Base-by-base conservation (phyloP, 2,329 filamentous ascomycete genomes). In the Arthrocladium fulminans region DNA sequence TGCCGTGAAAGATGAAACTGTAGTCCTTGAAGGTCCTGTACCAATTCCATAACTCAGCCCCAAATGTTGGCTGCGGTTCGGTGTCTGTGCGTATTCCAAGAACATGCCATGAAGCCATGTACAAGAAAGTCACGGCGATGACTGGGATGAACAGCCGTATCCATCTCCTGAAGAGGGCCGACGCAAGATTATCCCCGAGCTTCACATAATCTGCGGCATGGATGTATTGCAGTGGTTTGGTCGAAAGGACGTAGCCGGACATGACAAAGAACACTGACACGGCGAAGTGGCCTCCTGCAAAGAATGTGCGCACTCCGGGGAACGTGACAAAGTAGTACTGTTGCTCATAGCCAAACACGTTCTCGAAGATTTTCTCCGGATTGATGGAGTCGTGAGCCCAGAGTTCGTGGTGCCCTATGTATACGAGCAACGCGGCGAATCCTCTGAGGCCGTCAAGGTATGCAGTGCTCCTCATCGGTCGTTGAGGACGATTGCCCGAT, bases 371-470 rank as follows among this genome's bases (percentile, higher is more conserved):
- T 7, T 55, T 44, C 34, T 67, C 66, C 32, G 65, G 63, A 0
- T 59, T 57, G 1, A 52, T 60, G 23, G 61, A 63, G 49, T 60
- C 66, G 61, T 79, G 81, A 41, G 70, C 72, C 77, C 77, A 81
- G 2, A 78, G 61, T 54, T 75, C 63, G 59, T 82, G 73, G 61
- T 83, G 78, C 46, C 81, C 76, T 54, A 73, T 69, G 61, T 83
- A 84, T n/a, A 85, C 81, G 25, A 84, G 61, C 25, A 85, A 71
- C 2, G 81, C 79, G 3, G 80, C 80, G 53, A 84, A 82, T 2
- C 81, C 81, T 59, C 81, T 68, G 8, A 85, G 66, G 13, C 81
- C 81, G 55, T 85, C 81, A 15, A 81, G 69, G 56, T 77, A 81
- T 19, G 77, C 77, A 3, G 78, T 81, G 22, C 68, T 65, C 5